phyloP scores from a whole-genome alignment of 768 basidiomycete species.

The Nidularia sp. region DNA sequence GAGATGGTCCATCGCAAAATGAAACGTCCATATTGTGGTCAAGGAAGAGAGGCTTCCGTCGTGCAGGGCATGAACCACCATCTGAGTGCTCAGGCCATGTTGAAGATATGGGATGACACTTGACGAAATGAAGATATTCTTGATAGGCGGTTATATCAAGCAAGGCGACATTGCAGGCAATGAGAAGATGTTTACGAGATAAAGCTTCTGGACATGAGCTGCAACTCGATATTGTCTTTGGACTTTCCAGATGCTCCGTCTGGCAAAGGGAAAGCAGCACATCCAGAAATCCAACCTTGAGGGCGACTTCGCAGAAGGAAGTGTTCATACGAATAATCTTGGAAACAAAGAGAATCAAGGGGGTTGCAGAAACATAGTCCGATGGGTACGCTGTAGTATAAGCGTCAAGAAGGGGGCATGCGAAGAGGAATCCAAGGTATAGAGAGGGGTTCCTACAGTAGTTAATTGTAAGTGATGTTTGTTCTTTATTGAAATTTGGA shows the following conservation, averaged over 20 bases:
- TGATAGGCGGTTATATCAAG: slow-evolving; percentile 6
- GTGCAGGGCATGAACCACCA: not conserved
- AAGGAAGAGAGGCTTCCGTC: not conserved
- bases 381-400: not conserved
- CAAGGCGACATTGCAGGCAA: not conserved
- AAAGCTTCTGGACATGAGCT: not conserved
- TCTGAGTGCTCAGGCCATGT: not conserved
- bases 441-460: not conserved
- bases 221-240: not conserved
- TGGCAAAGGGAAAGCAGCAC: slow-evolving; percentile 3
- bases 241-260: not conserved
- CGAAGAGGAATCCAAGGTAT: not conserved
- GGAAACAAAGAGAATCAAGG: not conserved
- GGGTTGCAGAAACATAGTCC: not conserved
- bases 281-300: slow-evolving; percentile 8
- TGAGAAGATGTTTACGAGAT: not conserved
- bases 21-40: not conserved
- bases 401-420: not conserved
- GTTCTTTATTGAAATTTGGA: not conserved
- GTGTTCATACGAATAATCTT: not conserved
- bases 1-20: not conserved
- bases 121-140: slow-evolving; percentile 5
- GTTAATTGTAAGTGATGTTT: not conserved
- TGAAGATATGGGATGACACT: slow-evolving; percentile 6
- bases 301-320: slow-evolving; percentile 1